These are phyloP conservation scores for Clarireedia sp. DNA, from an alignment of 2,329 filamentous ascomycete species.

Conservation along the genomic window DNA sequence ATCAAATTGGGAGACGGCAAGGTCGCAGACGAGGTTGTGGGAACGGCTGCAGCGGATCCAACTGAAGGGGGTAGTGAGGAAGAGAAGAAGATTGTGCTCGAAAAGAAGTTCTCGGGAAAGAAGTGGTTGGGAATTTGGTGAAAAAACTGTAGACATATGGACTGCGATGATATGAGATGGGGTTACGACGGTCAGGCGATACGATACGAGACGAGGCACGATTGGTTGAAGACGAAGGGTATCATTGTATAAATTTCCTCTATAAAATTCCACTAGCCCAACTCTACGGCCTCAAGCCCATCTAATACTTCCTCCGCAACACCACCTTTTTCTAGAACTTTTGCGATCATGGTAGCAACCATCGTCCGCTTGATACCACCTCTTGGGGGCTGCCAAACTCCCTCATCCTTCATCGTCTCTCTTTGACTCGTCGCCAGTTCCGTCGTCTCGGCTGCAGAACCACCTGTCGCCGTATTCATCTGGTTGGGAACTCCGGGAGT, in stretches of 20 bases:
- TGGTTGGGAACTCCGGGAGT: slow-evolving; percentile 61
- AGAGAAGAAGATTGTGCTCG: slow-evolving; percentile 28
- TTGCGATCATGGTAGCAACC: slow-evolving; percentile 66
- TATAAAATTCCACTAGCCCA: slow-evolving; percentile 38
- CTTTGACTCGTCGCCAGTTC: slow-evolving; percentile 35
- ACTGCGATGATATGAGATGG: not conserved
- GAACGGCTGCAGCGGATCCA: not conserved
- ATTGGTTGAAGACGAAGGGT: slow-evolving; percentile 2
- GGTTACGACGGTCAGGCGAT: not conserved
- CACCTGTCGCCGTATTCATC: slow-evolving; percentile 47
- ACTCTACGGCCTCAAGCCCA: slow-evolving; percentile 68
- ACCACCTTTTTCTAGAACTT: slow-evolving; percentile 67
- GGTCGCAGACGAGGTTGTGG: not conserved
- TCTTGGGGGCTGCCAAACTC: slow-evolving; percentile 79
- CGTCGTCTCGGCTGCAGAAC: slow-evolving; percentile 32
- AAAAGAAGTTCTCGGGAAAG: slow-evolving; percentile 52
- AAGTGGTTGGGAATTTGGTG: slow-evolving; percentile 82
- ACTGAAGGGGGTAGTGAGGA: not conserved
- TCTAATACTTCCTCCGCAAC: slow-evolving; percentile 81
- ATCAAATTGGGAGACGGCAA: slow-evolving; percentile 21
- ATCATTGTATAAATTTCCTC: slow-evolving; percentile 10
- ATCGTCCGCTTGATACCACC: slow-evolving; percentile 74
- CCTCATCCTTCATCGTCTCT: slow-evolving; percentile 52
- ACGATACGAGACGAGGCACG: not conserved
- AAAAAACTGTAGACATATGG: slow-evolving; percentile 3